Conservation (phyloP, 2,329 filamentous ascomycete species). For the Beauveria rudraprayagi region DNA sequence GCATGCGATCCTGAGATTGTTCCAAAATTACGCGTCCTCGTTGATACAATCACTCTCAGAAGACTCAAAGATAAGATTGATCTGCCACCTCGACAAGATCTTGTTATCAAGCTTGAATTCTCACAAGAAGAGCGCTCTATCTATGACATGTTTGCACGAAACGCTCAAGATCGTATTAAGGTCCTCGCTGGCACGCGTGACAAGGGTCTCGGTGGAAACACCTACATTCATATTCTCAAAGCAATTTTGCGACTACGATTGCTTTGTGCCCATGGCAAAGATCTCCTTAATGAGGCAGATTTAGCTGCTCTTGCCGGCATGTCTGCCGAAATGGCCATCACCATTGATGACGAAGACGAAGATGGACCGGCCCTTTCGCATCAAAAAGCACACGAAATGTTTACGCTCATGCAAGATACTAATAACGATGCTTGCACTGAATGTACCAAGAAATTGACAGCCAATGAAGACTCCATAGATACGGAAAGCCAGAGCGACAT, state of each 20-base stretch:
- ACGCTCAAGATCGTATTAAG: conserved; percentile 71
- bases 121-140: conserved; percentile 64
- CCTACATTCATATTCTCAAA: conserved; percentile 90
- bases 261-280: conserved; percentile 89
- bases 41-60: conserved; percentile 89
- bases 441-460: conserved; percentile 59
- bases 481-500: conserved; percentile 54
- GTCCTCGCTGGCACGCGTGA: conserved; percentile 53
- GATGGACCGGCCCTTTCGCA: conserved; percentile 52
- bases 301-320: conserved; percentile 71
- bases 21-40: conserved; percentile 75
- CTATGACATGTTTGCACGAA: conserved; percentile 77
- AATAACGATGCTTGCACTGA: conserved; percentile 65
- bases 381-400: conserved; percentile 75
- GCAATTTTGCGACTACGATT: conserved; percentile 83
- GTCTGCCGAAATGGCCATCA: conserved; percentile 78
- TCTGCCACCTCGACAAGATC: conserved; percentile 65
- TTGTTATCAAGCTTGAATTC: conserved; percentile 68
- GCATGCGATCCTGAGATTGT: conserved; percentile 76
- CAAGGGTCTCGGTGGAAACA: conserved; percentile 67
- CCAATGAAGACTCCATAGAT: conserved; percentile 43
- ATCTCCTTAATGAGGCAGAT: conserved; percentile 79
- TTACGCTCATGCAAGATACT: conserved; percentile 75
- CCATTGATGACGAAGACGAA: conserved; percentile 73
- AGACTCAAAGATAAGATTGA: conserved; percentile 88